Evolutionary conservation across 176 grass and related monocot species (phyloP), one percentile per base, ranked within the genome.

Genomic region (Oryza brachyantha): DNA sequence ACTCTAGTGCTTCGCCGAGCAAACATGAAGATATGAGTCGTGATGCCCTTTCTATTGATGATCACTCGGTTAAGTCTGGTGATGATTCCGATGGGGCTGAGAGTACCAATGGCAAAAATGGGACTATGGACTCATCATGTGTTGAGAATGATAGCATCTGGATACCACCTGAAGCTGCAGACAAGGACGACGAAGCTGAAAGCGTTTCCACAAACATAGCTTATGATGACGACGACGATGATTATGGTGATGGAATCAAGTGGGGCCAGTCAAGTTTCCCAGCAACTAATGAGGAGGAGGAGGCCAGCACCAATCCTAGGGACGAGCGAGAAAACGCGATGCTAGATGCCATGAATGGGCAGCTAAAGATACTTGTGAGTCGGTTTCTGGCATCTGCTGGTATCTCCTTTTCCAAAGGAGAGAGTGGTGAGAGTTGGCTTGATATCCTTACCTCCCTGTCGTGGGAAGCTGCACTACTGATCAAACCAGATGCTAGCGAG

Each of bases 281-380:
- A 27, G 68, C 76, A 64, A 32, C 36, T 75, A 84, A 66, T 46
- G 84, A 89, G 46, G 79, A 89, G 61, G 24, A 90, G 59, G 75
- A 87, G 6, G 40, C 66, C 17, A 50, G 45, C 68, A 11, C 83
- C 45, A 84, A 73, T 80, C 77, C 61, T 42, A 84, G 63, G 55
- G 90, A 88, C 16, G 88, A 88, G 82, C 85, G 96, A 54, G 83
- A 95, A 72, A 88, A 81, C 19, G 92, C 90, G 17, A 99, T 99
- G 96, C 81, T 91, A 57, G 92, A 93, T 72, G 96, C 90, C 63
- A 93, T 99, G 92, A 99, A 91, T 84, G 92, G 96, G 42, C 96
- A 99, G 69, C 86, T 95, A 43, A 99, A 91, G 79, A 88, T 95
- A 85, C 96, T 99, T 63, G 96, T 91, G 38, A 87, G 86, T 46